Evolutionary conservation across 306 rosid genomes (phyloP).

Genomic region (Cucurbita moschata): DNA sequence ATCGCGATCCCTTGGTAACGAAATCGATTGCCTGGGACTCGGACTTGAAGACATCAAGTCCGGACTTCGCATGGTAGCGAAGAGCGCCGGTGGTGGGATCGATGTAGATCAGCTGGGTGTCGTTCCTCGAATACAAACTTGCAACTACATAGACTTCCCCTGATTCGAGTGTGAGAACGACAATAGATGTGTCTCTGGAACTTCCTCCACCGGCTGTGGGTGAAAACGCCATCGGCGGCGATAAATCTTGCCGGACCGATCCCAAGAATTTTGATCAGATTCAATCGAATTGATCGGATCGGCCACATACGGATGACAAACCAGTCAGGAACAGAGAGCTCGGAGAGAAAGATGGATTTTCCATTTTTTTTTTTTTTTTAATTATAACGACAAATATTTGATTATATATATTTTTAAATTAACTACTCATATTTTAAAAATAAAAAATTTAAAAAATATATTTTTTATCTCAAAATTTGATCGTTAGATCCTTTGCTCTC

Average conservation of each 20-base stretch:
- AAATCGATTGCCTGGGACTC: constrained; percentile 54
- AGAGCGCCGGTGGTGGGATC: constrained; percentile 95
- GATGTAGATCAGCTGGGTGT: constrained; percentile 63
- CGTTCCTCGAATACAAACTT: constrained; percentile 42
- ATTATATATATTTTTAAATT: too few species aligned
- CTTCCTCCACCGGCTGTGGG: constrained; percentile 14
- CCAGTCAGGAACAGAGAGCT: neutral
- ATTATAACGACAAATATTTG: too few species aligned
- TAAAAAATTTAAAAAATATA: too few species aligned
- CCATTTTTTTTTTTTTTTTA: neutral
- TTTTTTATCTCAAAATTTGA: too few species aligned
- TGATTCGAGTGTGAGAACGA: constrained; percentile 60
- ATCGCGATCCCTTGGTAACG: constrained; percentile 51
- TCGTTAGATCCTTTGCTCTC: too few species aligned
- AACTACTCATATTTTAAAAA: too few species aligned
- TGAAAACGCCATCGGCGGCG: constrained; percentile 4
- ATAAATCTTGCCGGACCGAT: neutral
- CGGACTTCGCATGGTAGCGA: constrained; percentile 34
- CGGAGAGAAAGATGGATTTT: neutral
- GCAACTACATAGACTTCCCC: constrained; percentile 61
- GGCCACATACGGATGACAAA: neutral
- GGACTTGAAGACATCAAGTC: constrained; percentile 56
- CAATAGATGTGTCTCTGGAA: constrained; percentile 50
- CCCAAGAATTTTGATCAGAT: neutral
- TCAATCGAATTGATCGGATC: neutral